Conservation (phyloP, 371 early-diverging fungal species). For the Lichtheimia hyalospora region DNA sequence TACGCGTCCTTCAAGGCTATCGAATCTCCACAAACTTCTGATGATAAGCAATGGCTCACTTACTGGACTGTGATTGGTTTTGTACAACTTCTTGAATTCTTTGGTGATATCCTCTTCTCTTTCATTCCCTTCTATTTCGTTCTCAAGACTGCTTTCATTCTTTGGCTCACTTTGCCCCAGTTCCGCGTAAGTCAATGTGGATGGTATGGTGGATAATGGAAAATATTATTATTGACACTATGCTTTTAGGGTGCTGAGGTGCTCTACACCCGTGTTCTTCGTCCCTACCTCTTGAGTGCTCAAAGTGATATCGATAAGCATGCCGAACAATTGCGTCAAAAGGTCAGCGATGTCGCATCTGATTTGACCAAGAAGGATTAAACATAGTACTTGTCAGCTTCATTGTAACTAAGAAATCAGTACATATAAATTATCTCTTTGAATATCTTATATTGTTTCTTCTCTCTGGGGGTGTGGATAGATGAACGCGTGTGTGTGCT, state of each 20-base stretch:
- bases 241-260: constrained; percentile 45
- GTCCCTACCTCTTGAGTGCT: constrained; percentile 38
- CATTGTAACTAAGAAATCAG: not conserved
- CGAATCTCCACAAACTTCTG: constrained; percentile 73
- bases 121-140: constrained; percentile 95
- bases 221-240: constrained; percentile 2
- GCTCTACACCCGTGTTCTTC: constrained; percentile 43
- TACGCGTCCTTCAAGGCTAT: constrained; percentile 92
- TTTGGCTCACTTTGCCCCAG: constrained; percentile 84
- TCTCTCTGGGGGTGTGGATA: too few species aligned
- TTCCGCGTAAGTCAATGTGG: constrained; percentile 58
- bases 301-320: constrained; percentile 22
- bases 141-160: constrained; percentile 83
- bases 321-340: constrained; percentile 14
- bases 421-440: not conserved
- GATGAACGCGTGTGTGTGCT: too few species aligned
- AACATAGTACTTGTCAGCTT: not conserved
- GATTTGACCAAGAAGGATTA: constrained; percentile 18
- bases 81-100: constrained; percentile 83
- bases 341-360: constrained; percentile 28
- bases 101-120: constrained; percentile 77
- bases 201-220: not conserved
- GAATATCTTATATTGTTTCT: not conserved
- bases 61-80: constrained; percentile 89
- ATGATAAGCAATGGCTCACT: constrained; percentile 90